Conservation (phyloP, 805 yeast species). For the Candida caryicola region DNA sequence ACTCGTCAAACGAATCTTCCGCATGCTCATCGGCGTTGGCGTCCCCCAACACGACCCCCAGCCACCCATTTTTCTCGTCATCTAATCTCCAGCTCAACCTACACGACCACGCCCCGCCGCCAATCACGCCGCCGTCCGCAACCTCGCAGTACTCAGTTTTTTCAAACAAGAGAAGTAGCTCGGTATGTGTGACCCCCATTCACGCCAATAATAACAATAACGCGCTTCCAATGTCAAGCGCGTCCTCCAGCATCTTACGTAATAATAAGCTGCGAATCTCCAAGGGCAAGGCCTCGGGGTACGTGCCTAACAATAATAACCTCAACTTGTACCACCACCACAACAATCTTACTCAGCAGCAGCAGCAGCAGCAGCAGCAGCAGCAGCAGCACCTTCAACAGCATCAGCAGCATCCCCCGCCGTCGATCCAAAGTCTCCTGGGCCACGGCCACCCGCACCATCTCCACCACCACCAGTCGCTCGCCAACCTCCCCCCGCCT, state of each 20-base stretch:
- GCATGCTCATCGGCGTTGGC: conserved; percentile 4
- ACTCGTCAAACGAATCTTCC: conserved; percentile 4
- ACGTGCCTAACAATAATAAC: not conserved
- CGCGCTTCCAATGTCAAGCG: conserved; percentile 4
- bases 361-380: conserved; percentile 1
- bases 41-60: conserved; percentile 6
- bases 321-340: not conserved
- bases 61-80: conserved; percentile 5
- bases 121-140: conserved; percentile 44
- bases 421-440: not conserved
- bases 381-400: not conserved
- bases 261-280: conserved; percentile 11
- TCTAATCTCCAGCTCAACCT: conserved; percentile 4
- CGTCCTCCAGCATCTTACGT: conserved; percentile 7
- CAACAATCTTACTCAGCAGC: not conserved
- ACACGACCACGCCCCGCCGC: conserved; percentile 13
- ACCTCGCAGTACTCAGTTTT: conserved; percentile 39
- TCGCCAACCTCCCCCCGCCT: not conserved
- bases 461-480: not conserved
- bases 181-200: conserved; percentile 23
- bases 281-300: conserved; percentile 6
- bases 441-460: not conserved
- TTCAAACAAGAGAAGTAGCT: conserved; percentile 23
- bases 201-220: conserved; percentile 12
- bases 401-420: no score